Conservation (phyloP, 306 rosid species). For the Abrus pulchellus region DNA sequence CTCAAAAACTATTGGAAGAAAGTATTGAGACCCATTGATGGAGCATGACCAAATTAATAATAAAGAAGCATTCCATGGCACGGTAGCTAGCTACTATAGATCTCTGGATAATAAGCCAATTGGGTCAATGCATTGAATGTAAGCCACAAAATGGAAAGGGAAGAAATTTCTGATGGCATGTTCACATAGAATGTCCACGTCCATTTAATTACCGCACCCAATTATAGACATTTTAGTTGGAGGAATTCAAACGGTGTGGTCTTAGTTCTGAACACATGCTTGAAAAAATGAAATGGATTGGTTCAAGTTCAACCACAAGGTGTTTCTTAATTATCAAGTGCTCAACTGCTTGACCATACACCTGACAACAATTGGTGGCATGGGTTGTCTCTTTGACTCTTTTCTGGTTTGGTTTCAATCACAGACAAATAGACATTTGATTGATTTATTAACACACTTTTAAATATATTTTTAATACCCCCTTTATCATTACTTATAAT, state of each 20-base stretch:
- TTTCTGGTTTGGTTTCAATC: neutral
- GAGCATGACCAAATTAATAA: constrained; percentile 44
- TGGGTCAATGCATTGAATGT: constrained; percentile 50
- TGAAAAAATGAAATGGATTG: constrained; percentile 16
- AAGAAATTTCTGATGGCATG: neutral
- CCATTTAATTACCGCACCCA: constrained; percentile 44
- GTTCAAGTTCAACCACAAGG: constrained; percentile 46
- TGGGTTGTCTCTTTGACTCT: constrained; percentile 4
- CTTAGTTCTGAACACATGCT: constrained; percentile 44
- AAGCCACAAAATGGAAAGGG: neutral
- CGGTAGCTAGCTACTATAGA: neutral
- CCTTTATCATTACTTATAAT: no score
- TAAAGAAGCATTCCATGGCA: neutral
- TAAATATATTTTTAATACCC: no score
- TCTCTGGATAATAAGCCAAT: neutral
- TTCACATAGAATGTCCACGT: constrained; percentile 46
- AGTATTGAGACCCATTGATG: constrained; percentile 1
- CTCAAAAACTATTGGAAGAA: neutral
- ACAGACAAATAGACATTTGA: neutral
- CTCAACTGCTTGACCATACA: constrained; percentile 38
- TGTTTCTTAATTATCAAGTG: constrained; percentile 21
- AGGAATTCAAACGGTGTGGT: constrained; percentile 46
- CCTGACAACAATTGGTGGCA: constrained; percentile 27
- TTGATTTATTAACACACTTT: neutral
- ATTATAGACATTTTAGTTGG: constrained; percentile 37